Evolutionary conservation across 164 flowering plant species (phyloP), one percentile per base, ranked within the genome.

Genomic region (Vitis vinifera): DNA sequence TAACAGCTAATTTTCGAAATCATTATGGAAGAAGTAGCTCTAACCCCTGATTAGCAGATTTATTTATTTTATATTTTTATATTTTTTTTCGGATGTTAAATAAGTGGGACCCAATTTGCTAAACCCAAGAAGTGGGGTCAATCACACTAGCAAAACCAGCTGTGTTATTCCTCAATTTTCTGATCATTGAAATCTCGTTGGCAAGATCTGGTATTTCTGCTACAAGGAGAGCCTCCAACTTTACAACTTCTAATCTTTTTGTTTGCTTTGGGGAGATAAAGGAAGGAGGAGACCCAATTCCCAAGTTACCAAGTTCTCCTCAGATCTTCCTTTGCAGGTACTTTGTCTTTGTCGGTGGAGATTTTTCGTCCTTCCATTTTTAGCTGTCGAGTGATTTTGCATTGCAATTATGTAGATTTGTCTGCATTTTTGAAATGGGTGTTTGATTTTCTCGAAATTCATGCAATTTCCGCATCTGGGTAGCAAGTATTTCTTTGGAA

Each of bases 151-250:
- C 23, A 48, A 29, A 49, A 68, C 64, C 71, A 68, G 63, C 64
- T 68, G 69, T 10, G 52, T 51, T 31, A 10, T 10, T 49, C n/a
- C 47, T 8, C 7, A n/a, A 48, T 48, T 14, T 15, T 19, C 63
- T 47, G 1, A 51, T 68, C 63, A 68, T 68, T 59, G 12, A 30
- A n/a, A 29, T 48, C 14, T 67, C 15, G 15, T 31, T 67, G 62
- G 19, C 69, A 56, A 67, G 69, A 67, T 67, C 69, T 67, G 69
- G 4, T 67, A 30, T 30, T 29, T 48, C 29, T 50, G 17, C 51
- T 30, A 9, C 15, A 13, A 27, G 6, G 44, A 52, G 59, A 10
- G 49, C 47, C n/a, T 12, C 16, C 9, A 9, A 13, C 17, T 15
- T 63, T 17, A n/a, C 49, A 27, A 55, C 14, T 17, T 15, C 51